phyloP scores from a whole-genome alignment of 176 grass and related monocot species.

The Carex kokanica region DNA sequence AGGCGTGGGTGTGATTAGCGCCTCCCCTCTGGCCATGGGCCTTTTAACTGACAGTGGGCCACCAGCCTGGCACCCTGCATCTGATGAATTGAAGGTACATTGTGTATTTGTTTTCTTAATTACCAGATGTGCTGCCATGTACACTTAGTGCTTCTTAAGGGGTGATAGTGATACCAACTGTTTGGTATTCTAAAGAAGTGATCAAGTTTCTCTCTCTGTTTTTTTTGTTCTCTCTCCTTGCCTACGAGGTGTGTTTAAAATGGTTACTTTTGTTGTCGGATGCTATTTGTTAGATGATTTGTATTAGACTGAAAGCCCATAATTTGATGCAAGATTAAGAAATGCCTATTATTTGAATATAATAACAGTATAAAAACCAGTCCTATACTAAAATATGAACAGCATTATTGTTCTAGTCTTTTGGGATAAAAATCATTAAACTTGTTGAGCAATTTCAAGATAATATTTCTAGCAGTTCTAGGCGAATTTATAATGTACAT shows the following conservation, averaged over 20 bases:
- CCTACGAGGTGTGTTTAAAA: not conserved
- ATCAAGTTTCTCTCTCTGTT: not conserved
- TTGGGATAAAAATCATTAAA: not conserved
- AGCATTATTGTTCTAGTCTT: not conserved
- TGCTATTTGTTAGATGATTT: not conserved
- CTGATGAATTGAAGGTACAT: constrained; percentile 63
- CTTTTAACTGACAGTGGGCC: constrained; percentile 81
- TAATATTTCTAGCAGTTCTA: not conserved
- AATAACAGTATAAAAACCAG: not conserved
- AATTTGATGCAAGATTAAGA: not conserved
- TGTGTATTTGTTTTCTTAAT: not conserved
- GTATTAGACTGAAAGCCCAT: not conserved
- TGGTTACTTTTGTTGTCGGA: not conserved
- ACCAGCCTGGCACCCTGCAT: constrained; percentile 81
- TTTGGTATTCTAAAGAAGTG: not conserved
- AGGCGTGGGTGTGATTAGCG: constrained; percentile 71
- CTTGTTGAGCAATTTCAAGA: not conserved
- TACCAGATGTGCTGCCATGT: not conserved
- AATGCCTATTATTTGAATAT: not conserved
- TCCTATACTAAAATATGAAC: not conserved
- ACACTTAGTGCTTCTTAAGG: not conserved
- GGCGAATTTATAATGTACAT: not conserved
- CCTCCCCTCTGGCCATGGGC: constrained; percentile 80
- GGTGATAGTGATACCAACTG: not conserved
- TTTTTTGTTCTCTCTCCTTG: not conserved